These are phyloP conservation scores for Kazachstania africana DNA, from an alignment of 805 yeast genomes.

Conservation along the genomic window DNA sequence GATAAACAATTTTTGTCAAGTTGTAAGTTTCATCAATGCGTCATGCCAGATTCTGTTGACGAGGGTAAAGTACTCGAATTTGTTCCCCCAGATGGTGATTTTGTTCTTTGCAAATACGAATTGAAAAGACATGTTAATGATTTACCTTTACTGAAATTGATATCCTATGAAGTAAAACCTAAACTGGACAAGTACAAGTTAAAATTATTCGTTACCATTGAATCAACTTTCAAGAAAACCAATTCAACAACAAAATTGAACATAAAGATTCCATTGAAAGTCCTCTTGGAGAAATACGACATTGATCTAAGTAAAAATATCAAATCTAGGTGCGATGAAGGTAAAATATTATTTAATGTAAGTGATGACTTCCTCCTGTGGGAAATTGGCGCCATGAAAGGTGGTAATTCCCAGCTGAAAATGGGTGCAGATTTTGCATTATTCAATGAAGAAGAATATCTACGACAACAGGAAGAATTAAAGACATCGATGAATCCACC, in stretches of 20 bases:
- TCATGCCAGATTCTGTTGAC: constrained; percentile 55
- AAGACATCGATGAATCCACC: constrained; percentile 29
- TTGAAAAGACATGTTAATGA: constrained; percentile 25
- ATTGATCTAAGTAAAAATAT: constrained; percentile 40
- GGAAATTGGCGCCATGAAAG: constrained; percentile 52
- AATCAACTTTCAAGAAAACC: constrained; percentile 27
- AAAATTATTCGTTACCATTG: constrained; percentile 14
- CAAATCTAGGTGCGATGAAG: constrained; percentile 59
- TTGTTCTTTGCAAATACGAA: constrained; percentile 38
- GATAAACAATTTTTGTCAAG: constrained; percentile 39
- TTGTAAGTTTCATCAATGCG: constrained; percentile 81
- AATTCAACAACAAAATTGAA: constrained; percentile 24
- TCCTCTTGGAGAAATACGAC: constrained; percentile 26
- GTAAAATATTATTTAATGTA: constrained; percentile 59
- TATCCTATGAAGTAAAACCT: constrained; percentile 14
- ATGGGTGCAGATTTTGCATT: constrained; percentile 46
- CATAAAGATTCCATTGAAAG: constrained; percentile 21
- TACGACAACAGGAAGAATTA: constrained; percentile 14
- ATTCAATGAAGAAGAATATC: constrained; percentile 19
- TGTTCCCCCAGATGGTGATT: constrained; percentile 85
- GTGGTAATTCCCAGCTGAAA: constrained; percentile 29
- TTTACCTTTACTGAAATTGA: constrained; percentile 29
- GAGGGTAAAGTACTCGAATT: constrained; percentile 46
- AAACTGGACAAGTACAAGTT: constrained; percentile 18
- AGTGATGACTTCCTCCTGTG: constrained; percentile 62